Evolutionary conservation across 441 rosid genomes (phyloP).

Genomic region (Geranium incanum): DNA sequence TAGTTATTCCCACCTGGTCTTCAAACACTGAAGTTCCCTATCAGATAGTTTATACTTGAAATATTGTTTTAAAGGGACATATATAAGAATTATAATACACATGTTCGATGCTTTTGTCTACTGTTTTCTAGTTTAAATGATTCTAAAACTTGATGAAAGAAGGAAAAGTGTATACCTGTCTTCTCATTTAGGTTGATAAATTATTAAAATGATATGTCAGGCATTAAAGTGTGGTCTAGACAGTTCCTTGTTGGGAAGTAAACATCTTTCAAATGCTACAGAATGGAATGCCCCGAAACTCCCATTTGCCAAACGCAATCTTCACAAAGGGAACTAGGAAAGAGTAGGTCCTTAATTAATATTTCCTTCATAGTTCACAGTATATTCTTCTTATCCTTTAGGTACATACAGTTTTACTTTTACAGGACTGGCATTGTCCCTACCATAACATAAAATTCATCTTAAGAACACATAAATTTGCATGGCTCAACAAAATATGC

Average conservation of each 20-base stretch:
- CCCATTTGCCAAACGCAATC: not conserved
- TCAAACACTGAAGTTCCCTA: not conserved
- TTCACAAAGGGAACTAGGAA: not conserved
- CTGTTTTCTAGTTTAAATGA: not conserved
- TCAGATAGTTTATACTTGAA: not conserved
- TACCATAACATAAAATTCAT: not conserved
- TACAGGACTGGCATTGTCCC: not conserved
- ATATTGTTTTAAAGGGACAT: not conserved
- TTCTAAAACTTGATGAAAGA: slow-evolving; percentile 4
- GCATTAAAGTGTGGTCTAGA: not conserved
- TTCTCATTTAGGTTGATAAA: slow-evolving; percentile 1
- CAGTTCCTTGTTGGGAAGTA: not conserved
- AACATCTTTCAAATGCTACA: not conserved
- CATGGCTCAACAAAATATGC: not conserved
- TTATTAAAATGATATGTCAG: not conserved
- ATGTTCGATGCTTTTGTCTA: not conserved
- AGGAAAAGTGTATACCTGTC: not conserved
- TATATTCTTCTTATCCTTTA: slow-evolving; percentile 3
- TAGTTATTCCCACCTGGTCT: not conserved
- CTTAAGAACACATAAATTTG: slow-evolving; percentile 5
- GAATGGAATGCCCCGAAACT: not conserved
- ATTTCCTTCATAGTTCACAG: not conserved
- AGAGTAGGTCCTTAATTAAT: not conserved
- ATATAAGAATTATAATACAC: not conserved
- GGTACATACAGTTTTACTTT: not conserved